Percentiles rank a stretch among this genome's conserved stretches.
These are phyloP conservation scores for Macrocystidia cucumis DNA, from an alignment of 1,284 basidiomycete species.

Conservation along the genomic window DNA sequence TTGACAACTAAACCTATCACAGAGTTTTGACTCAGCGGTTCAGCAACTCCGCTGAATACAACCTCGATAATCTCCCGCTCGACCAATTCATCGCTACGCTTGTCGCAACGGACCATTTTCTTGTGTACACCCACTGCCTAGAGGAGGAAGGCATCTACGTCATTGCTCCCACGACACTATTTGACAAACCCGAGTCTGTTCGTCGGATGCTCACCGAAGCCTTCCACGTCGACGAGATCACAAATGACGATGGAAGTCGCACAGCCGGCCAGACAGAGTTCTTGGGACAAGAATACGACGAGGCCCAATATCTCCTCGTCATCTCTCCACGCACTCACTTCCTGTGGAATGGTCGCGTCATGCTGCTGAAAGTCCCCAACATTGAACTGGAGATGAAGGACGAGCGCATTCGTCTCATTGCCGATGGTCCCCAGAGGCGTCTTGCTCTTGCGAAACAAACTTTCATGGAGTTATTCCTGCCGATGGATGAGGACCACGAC, in stretches of 20 bases:
- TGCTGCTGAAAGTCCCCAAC: slow-evolving; percentile 60
- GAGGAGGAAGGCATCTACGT: slow-evolving; percentile 95
- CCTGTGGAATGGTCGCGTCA: slow-evolving; percentile 91
- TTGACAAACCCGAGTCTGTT: slow-evolving; percentile 78
- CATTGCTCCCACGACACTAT: slow-evolving; percentile 79
- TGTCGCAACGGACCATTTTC: slow-evolving; percentile 85
- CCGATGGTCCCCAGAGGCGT: slow-evolving; percentile 79
- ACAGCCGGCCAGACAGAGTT: slow-evolving; percentile 43
- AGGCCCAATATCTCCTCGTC: slow-evolving; percentile 72
- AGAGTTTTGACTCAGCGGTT: slow-evolving; percentile 82
- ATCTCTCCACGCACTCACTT: slow-evolving; percentile 85
- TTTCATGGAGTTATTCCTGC: slow-evolving; percentile 63
- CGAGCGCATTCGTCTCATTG: slow-evolving; percentile 77
- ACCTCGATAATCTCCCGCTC: slow-evolving; percentile 74
- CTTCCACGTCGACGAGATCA: slow-evolving; percentile 67
- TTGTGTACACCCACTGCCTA: slow-evolving; percentile 87
- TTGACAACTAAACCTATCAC: slow-evolving; percentile 6
- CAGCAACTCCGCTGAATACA: slow-evolving; percentile 94
- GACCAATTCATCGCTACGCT: slow-evolving; percentile 78
- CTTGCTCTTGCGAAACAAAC: slow-evolving; percentile 75
- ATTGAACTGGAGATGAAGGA: slow-evolving; percentile 79
- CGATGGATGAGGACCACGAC: slow-evolving; percentile 54
- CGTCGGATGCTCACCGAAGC: slow-evolving; percentile 80
- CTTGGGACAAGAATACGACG: slow-evolving; percentile 40
- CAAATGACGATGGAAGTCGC: slow-evolving; percentile 47